phyloP scores from a whole-genome alignment of 768 basidiomycete species.

The Suillus decipiens region DNA sequence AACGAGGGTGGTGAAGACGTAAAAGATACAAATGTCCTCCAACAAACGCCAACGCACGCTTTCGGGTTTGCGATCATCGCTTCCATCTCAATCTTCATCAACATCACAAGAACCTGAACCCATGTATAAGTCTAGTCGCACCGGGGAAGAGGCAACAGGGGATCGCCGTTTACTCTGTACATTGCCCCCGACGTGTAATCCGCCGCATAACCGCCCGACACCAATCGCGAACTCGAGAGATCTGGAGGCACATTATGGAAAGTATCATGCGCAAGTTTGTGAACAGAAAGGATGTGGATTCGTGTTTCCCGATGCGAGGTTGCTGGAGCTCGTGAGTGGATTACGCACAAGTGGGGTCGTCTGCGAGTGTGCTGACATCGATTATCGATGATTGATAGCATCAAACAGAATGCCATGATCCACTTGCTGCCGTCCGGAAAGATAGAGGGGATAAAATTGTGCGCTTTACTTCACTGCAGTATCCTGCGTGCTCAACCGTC shows the following conservation, averaged over 20 bases:
- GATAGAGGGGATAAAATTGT: constrained; percentile 88
- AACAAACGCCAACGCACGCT: constrained; percentile 35
- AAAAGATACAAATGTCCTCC: constrained; percentile 22
- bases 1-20: constrained; percentile 14
- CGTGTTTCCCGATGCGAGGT: constrained; percentile 82
- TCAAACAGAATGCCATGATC: constrained; percentile 87
- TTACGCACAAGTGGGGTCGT: not conserved
- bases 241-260: constrained; percentile 82
- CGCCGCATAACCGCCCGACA: constrained; percentile 54
- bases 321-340: constrained; percentile 73
- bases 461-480: constrained; percentile 13
- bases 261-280: constrained; percentile 83
- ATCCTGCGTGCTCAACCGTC: constrained; percentile 6
- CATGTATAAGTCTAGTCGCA: constrained; percentile 37
- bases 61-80: constrained; percentile 26
- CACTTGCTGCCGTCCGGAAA: constrained; percentile 72
- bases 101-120: constrained; percentile 30
- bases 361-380: constrained; percentile 1
- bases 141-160: constrained; percentile 23
- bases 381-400: constrained; percentile 45
- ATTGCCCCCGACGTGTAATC: constrained; percentile 82
- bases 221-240: constrained; percentile 65
- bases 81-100: constrained; percentile 35
- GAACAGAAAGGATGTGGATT: constrained; percentile 67
- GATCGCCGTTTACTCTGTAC: constrained; percentile 61